Evolutionary conservation across 2,329 filamentous ascomycete genomes (phyloP).

Genomic region (Nigrograna mackinnonii): DNA sequence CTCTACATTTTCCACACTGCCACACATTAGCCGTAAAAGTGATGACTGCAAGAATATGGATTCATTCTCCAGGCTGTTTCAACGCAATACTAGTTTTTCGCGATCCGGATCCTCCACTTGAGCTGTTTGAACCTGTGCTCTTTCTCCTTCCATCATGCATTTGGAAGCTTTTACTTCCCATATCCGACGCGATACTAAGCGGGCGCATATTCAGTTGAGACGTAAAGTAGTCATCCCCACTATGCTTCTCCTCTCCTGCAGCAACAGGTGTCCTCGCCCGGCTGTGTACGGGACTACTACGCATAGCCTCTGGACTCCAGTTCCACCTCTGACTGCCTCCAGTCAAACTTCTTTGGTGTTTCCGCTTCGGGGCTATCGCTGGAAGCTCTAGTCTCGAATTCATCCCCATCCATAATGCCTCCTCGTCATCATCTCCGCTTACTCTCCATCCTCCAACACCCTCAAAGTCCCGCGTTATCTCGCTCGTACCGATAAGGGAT

Average conservation of each 20-base stretch:
- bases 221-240: slow-evolving; percentile 31
- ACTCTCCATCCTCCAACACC: slow-evolving; percentile 47
- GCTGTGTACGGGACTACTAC: slow-evolving; percentile 43
- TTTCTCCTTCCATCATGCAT: slow-evolving; percentile 28
- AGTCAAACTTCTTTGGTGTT: slow-evolving; percentile 37
- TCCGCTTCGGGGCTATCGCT: slow-evolving; percentile 24
- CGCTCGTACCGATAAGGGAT: slow-evolving; percentile 34
- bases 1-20: too few species aligned
- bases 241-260: slow-evolving; percentile 10
- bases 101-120: slow-evolving; percentile 13
- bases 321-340: slow-evolving; percentile 32
- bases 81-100: slow-evolving; percentile 1
- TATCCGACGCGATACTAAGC: slow-evolving; percentile 24
- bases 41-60: too few species aligned
- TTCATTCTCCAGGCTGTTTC: slow-evolving; percentile 7
- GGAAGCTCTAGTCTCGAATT: slow-evolving; percentile 47
- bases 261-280: slow-evolving; percentile 36
- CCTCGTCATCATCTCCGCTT: slow-evolving; percentile 43
- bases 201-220: slow-evolving; percentile 19
- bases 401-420: slow-evolving; percentile 49
- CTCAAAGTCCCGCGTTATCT: slow-evolving; percentile 45
- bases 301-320: slow-evolving; percentile 35
- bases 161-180: slow-evolving; percentile 14
- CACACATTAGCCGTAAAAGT: too few species aligned
- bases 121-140: slow-evolving; percentile 29